A percentile compares a stretch with the other conserved stretches of the same genome.
These are phyloP conservation scores for Marchantia polymorpha DNA, from an alignment of 225 moss, liverwort and hornwort genomes.

Conservation along the genomic window DNA sequence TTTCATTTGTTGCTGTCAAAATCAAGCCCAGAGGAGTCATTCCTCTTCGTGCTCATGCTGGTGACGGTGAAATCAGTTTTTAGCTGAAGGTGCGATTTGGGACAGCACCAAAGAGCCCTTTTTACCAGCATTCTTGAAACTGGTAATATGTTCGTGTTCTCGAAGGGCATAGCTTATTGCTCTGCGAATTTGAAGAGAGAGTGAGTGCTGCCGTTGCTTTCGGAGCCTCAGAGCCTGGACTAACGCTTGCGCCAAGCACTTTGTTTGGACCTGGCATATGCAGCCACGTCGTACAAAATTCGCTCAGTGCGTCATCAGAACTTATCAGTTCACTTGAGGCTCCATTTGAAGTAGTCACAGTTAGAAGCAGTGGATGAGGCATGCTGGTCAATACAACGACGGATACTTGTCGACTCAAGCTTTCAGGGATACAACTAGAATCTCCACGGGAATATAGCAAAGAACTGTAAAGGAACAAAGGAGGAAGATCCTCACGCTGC, in stretches of 20 bases:
- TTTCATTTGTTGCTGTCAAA: neutral
- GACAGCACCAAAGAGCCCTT: conserved; percentile 3
- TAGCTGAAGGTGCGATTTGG: neutral
- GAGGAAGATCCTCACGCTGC: too few species aligned
- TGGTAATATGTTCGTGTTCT: conserved; percentile 20
- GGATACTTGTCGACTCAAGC: too few species aligned
- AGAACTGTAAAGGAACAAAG: too few species aligned
- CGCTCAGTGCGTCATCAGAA: neutral
- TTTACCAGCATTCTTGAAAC: neutral
- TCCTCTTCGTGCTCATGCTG: conserved; percentile 14
- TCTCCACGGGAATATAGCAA: too few species aligned
- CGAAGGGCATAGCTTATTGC: neutral
- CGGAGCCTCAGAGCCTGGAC: neutral
- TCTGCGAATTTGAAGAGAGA: neutral
- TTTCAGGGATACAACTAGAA: too few species aligned
- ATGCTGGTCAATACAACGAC: too few species aligned
- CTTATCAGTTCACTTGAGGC: neutral
- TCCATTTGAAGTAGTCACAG: neutral
- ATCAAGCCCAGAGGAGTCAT: neutral
- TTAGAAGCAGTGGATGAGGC: too few species aligned
- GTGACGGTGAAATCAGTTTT: conserved; percentile 11
- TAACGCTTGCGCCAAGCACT: neutral
- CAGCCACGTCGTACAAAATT: neutral
- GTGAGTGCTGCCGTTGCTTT: neutral
- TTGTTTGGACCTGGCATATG: conserved; percentile 1